Evolutionary conservation across 345 rosid species (phyloP).

Genomic region (Raphanus raphanistrum): DNA sequence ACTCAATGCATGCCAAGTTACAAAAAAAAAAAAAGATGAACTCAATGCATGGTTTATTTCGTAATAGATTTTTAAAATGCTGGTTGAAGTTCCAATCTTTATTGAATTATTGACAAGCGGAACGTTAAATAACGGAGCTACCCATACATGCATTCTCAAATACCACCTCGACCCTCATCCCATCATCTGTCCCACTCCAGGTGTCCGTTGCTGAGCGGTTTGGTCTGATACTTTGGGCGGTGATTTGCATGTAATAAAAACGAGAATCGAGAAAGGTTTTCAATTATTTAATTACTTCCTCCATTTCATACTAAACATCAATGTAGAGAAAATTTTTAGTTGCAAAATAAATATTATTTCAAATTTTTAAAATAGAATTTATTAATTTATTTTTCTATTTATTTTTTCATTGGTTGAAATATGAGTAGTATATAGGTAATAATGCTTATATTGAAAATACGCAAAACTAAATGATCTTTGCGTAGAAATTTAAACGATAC

Average conservation of each 20-base stretch:
- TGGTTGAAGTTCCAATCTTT: conserved; percentile 1
- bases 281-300: background rate
- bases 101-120: conserved; percentile 25
- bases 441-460: too few relatives aligned
- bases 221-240: conserved; percentile 39
- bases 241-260: conserved; percentile 28
- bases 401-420: too few relatives aligned
- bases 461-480: too few relatives aligned
- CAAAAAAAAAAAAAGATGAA: too few relatives aligned
- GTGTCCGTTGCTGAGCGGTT: conserved; percentile 42
- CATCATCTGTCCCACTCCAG: conserved; percentile 28
- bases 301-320: too few relatives aligned
- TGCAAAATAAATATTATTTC: too few relatives aligned
- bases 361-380: too few relatives aligned
- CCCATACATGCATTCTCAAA: conserved; percentile 4
- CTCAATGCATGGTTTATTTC: background rate
- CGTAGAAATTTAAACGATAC: too few relatives aligned
- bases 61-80: background rate
- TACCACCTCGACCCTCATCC: conserved; percentile 29
- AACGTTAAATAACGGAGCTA: conserved; percentile 7
- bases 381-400: too few relatives aligned
- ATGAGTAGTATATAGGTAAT: too few relatives aligned
- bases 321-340: too few relatives aligned
- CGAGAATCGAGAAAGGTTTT: background rate
- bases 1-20: background rate